Conservation (phyloP, 257 asterid genomes). For the Rauvolfia tetraphylla region DNA sequence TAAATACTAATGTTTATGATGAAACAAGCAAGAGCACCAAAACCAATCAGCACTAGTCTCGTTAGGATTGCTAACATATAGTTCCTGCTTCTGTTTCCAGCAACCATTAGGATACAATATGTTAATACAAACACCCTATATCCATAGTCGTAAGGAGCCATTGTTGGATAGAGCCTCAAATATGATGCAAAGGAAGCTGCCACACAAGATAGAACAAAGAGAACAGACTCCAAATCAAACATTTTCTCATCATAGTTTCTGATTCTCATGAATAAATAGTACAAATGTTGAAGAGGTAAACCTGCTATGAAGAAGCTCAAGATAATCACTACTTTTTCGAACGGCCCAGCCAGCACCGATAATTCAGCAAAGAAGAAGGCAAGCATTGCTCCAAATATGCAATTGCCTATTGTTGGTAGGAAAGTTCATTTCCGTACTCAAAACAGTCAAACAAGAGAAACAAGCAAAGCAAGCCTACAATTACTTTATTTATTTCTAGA, state of each 20-base stretch:
- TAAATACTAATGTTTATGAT: conserved; percentile 32
- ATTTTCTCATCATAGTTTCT: background rate
- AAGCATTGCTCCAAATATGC: too few species aligned
- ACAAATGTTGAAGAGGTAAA: background rate
- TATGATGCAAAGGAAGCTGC: conserved; percentile 38
- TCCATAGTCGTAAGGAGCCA: conserved; percentile 52
- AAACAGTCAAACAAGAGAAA: too few species aligned
- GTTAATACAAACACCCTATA: conserved; percentile 47
- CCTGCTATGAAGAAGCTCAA: conserved; percentile 48
- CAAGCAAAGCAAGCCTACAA: too few species aligned
- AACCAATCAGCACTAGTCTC: conserved; percentile 39
- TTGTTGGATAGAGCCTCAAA: conserved; percentile 39
- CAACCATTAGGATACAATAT: conserved; percentile 45
- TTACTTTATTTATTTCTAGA: too few species aligned
- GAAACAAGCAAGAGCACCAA: conserved; percentile 43
- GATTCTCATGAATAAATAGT: background rate
- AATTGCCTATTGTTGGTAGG: too few species aligned
- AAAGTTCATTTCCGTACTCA: too few species aligned
- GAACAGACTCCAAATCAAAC: background rate
- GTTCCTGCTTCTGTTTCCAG: conserved; percentile 35
- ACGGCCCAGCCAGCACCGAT: conserved; percentile 33
- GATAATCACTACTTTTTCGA: conserved; percentile 41
- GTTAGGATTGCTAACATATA: conserved; percentile 27
- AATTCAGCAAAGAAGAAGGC: conserved; percentile 46
- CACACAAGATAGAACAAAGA: background rate